Evolutionary conservation across 495 filamentous ascomycete genomes (phyloP).

Genomic region (Tetracladium marchalianum): DNA sequence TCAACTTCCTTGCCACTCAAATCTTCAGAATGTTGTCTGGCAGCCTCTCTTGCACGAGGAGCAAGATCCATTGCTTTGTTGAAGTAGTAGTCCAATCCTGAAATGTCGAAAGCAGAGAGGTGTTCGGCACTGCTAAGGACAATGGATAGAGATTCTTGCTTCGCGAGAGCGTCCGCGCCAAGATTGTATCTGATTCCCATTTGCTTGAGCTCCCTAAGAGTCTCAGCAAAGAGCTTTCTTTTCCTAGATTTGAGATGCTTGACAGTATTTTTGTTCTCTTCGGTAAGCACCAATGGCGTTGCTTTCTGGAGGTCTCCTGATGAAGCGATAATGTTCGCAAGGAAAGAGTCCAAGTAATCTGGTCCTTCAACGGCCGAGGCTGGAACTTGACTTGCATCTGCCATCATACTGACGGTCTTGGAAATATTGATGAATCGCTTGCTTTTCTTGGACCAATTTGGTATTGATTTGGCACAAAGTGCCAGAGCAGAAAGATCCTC

Average conservation of each 20-base stretch:
- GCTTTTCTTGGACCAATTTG: slow-evolving; percentile 50
- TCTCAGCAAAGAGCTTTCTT: slow-evolving; percentile 82
- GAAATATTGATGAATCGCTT: slow-evolving; percentile 59
- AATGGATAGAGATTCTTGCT: slow-evolving; percentile 58
- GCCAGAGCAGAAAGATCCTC: slow-evolving; percentile 34
- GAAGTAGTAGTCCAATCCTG: slow-evolving; percentile 59
- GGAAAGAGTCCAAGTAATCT: slow-evolving; percentile 54
- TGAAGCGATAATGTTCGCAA: slow-evolving; percentile 51
- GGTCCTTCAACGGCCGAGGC: slow-evolving; percentile 42
- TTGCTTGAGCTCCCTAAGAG: slow-evolving; percentile 63
- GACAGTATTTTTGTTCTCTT: slow-evolving; percentile 71
- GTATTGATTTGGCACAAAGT: slow-evolving; percentile 40
- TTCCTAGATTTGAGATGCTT: slow-evolving; percentile 86
- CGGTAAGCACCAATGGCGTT: slow-evolving; percentile 65
- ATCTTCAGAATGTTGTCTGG: slow-evolving; percentile 69
- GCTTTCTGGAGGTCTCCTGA: slow-evolving; percentile 66
- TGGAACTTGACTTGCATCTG: slow-evolving; percentile 41
- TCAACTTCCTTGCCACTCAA: slow-evolving; percentile 66
- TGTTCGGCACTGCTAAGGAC: slow-evolving; percentile 48
- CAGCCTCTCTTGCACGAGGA: slow-evolving; percentile 51
- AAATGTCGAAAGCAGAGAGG: slow-evolving; percentile 16
- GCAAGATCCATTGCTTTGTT: slow-evolving; percentile 65
- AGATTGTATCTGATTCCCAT: slow-evolving; percentile 87
- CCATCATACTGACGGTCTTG: slow-evolving; percentile 55
- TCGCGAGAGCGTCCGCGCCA: slow-evolving; percentile 52